Evolutionary conservation across 202 grass and related monocot genomes (phyloP), one percentile per base, ranked within the genome.

Genomic region (Carex arenaria): DNA sequence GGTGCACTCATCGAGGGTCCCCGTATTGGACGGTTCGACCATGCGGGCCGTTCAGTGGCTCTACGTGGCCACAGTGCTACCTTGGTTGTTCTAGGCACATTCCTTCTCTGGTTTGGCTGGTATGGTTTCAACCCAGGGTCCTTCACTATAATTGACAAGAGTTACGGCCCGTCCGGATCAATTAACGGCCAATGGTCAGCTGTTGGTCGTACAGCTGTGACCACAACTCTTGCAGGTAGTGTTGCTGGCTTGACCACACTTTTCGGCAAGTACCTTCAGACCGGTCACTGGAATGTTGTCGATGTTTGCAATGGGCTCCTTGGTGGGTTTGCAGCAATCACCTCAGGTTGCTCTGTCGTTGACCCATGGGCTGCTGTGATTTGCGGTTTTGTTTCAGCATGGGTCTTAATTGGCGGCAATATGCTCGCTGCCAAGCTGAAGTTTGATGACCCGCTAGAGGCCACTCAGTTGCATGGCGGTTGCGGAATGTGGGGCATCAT

Each of bases 101-200:
- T 98, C 83, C 82, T 98, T 70, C 92, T 98, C 38, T 98, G 95
- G 95, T 98, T 98, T 83, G 95, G 95, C 0, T 98, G 95, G 95
- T 98, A 90, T 69, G 95, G 92, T 0, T 98, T 98, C 90, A 98
- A 98, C 89, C 95, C 92, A 0, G 95, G 95, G 0, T 98, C 95
- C 62, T 98, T 98, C 91, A 53, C 13, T 84, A 90, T 84, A 51
- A 98, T 98, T 86, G 78, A 86, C 88, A 93, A 98, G 85, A 63
- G 87, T 3, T 98, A 98, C 79, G 90, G 90, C 0, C 95, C 95
- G 1, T n/a, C 86, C 0, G 95, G 95, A 0, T 85, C 79, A 66
- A 80, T 98, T 80, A 8, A 98, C 80, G 92, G 95, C 52, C 95
- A 98, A 88, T 98, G 95, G 95, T 98, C 95, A 1, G 95, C 83